Base-by-base conservation (phyloP, 441 rosid genomes). In the Rhodomyrtus psidioides region DNA sequence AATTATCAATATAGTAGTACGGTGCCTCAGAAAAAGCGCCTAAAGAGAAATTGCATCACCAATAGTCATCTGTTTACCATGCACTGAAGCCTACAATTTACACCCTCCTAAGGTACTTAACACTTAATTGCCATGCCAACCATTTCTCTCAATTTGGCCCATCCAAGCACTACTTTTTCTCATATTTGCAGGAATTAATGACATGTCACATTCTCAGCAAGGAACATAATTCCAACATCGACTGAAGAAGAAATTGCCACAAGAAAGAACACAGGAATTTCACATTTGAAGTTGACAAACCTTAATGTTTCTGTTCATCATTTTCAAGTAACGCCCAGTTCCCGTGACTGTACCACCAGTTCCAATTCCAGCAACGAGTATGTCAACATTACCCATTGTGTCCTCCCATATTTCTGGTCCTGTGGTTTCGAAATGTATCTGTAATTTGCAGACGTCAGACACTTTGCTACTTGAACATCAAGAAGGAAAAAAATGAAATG, bases 321-420 rank as follows among this genome's bases (percentile, higher is more conserved):
- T 91, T 88, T 95, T 96, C 87, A 96, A 91, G 94, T 91, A 97
- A 70, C 93, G 84, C 65, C 98, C 98, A 74, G 96, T 92, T 81
- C 98, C 99, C 0, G 96, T 92, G 70, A 97, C 87, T 83, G 98
- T 97, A 86, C 98, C 98, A 81, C 98, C 99, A 74, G 97, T 94
- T 86, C 99, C 99, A 84, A 96, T 93, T 83, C 94, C 99, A 70
- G 99, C 94, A 88, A 94, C 94, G 84, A 97, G 90, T 79, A 95
- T 88, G 89, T 95, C 95, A 9, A 96, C 96, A 87, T 90, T 91
- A 60, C 98, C 98, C 91, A 93, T 87, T 82, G 99, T 96, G 90
- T 96, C 99, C 87, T 94, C 95, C 99, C 98, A 97, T 42, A 97
- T 95, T 90, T 97, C 99, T 59, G 98, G 98, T 86, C 99, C 98